Evolutionary conservation across 345 rosid species (phyloP).

Genomic region (Moricandia moricandioides): DNA sequence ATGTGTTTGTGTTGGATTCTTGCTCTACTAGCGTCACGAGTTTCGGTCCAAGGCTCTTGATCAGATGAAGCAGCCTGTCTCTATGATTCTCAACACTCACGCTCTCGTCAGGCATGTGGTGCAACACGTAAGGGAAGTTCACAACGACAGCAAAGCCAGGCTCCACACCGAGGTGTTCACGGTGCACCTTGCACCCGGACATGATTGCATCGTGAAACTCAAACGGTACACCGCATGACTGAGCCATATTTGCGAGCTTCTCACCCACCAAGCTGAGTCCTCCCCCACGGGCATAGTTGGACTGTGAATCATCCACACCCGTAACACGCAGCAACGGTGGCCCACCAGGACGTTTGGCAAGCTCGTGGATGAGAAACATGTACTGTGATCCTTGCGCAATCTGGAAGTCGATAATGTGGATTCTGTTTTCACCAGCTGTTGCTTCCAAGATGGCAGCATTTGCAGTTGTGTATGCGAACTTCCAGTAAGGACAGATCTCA

Average conservation of each 20-base stretch:
- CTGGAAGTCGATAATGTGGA: conserved; percentile 90
- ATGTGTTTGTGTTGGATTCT: conserved; percentile 81
- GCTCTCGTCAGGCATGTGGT: conserved; percentile 99
- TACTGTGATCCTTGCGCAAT: conserved; percentile 90
- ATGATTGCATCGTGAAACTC: conserved; percentile 78
- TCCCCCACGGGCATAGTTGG: conserved; percentile 88
- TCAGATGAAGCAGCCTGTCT: conserved; percentile 70
- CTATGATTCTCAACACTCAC: conserved; percentile 75
- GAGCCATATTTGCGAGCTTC: conserved; percentile 52
- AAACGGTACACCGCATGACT: conserved; percentile 56
- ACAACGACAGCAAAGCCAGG: conserved; percentile 83
- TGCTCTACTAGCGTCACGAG: conserved; percentile 75
- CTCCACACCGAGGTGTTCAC: conserved; percentile 54
- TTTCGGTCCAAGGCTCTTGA: conserved; percentile 78
- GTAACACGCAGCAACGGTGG: conserved; percentile 74
- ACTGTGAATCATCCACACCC: conserved; percentile 90
- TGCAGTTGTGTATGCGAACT: conserved; percentile 79
- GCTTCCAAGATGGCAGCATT: conserved; percentile 69
- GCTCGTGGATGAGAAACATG: conserved; percentile 54
- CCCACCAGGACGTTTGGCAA: conserved; percentile 63
- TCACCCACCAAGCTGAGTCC: conserved; percentile 71
- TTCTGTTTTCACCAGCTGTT: conserved; percentile 51
- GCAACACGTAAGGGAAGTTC: conserved; percentile 81
- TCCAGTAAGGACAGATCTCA: conserved; percentile 85
- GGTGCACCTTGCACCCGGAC: conserved; percentile 63